Evolutionary conservation across 177 flowering plant species (phyloP), one percentile per base, ranked within the genome.

Genomic region (Vitis hybrid): DNA sequence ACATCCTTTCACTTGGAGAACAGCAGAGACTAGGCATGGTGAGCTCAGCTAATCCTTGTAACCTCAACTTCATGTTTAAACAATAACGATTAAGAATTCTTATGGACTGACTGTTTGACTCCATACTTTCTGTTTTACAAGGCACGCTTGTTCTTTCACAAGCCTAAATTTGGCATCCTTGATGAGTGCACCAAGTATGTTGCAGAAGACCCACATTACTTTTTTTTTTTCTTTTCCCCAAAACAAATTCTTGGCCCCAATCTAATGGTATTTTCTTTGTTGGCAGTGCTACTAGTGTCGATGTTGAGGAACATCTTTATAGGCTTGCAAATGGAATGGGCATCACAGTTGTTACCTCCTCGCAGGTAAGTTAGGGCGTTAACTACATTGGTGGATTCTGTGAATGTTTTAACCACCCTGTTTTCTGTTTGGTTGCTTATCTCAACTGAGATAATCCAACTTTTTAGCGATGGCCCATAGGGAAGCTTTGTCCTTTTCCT

Each of bases 11-110:
- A 60, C 97, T 93, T 64, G 99, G 99, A 61, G 99, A 96, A 70
- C 99, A 96, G 72, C 99, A 96, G 82, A 85, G 99, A 78, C 77
- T 96, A 67, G 99, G 99, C 81, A 96, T 96, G 98, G 99, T 96
- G 60, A 80, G 89, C 66, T 71, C 66, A 30, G 24, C 55, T 64
- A 52, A 50, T 49, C n/a, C 18, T 30, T 59, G 24, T 56, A n/a
- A 57, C 11, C 17, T 11, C 57, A 35, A 35, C 46, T 35, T 0
- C 13, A 51, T 19, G 17, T 65, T 62, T 60, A 17, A 11, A 13
- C 4, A 52, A 64, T 21, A 24, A 40, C 12, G 7, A 55, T 52
- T 62, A 50, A 56, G 2, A 24, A 17, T 40, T 14, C 52, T 3
- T 30, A n/a, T 21, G 30, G 13, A 65, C 49, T 68, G 17, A 27